Evolutionary conservation across 2,329 filamentous ascomycete species (phyloP), one percentile per base, ranked within the genome.

Genomic region (Cladophialophora yegresii): DNA sequence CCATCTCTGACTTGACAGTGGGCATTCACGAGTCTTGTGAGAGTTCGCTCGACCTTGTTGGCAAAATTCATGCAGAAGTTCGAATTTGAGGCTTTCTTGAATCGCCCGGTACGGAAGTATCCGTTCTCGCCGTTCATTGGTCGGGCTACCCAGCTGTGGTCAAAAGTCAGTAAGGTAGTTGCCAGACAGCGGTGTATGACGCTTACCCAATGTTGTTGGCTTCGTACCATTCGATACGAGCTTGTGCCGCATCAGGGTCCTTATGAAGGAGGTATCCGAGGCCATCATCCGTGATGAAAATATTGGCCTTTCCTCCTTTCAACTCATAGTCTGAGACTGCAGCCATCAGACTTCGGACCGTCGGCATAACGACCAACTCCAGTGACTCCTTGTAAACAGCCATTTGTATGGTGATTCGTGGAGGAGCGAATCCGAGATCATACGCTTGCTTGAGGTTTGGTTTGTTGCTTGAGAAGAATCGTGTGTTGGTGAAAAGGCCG

Each of bases 321-420:
- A 92, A 81, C 69, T 85, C 84, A 68, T 86, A 86, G 20, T 83
- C 83, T 49, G 82, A 83, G 67, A 86, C 85, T 30, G 84, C 84
- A 22, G 80, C 79, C 71, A 84, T 84, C 26, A 86, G 73, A 5
- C 82, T 85, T 22, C 79, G 77, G 47, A 86, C 79, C 0, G 84
- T 86, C 0, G 84, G 84, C 51, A 78, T 78, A 68, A 86, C 85
- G 72, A 95, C 91, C 66, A 81, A 85, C 32, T 79, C 78, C 4
- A 96, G 82, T 70, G 90, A 90, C 75, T 95, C 91, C 76, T 93
- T 95, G 80, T 95, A 96, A 0, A 96, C 90, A 6, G 91, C 91
- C 75, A 90, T 92, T 74, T 96, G 91, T 43, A 96, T 89, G 2
- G 90, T 93, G 64, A 84, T 23, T 80, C 77, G 71, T 79, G 82